Base-by-base conservation (phyloP, 129 eudicot species). In the Artemisia argyi region DNA sequence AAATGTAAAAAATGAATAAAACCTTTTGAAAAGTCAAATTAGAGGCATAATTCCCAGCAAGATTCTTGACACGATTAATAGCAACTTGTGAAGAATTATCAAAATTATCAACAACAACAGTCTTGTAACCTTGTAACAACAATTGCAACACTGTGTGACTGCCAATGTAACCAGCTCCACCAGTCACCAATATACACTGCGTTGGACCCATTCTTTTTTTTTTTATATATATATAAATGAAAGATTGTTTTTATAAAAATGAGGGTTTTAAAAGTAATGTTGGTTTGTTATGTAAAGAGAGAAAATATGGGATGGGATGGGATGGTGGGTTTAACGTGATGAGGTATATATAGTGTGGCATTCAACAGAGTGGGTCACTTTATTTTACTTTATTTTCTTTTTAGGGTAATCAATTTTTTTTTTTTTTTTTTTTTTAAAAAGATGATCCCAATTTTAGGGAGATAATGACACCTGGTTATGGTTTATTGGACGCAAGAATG, bases 131-230 rank as follows among this genome's bases (percentile, higher is more conserved):
- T 35, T 87, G 86, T 55, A 79, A 69, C 12, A 94, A 73, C 35
- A 94, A 62, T 73, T 94, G 97, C 39, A 94, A 79, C 50, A 91
- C 87, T 30, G 99, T 88, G 73, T 94, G 97, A 52, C 89, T 90
- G 1, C 99, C 99, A 51, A 94, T 90, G 68, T 94, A 94, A 2
- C 99, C 97, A 4, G 99, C 97, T 20, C 96, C 99, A 0, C 99
- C 97, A 6, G 96, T 90, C 57, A 94, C 99, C 74, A 88, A 78
- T 46, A 94, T 87, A 53, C 83, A 80, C 81, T 60, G 72, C 76
- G 83, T 69, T 90, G 80, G 84, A 69, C 82, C 82, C 82, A 78
- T 78, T 18, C 17, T 5, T 50, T 18, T 71, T 83, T 57, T 50
- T 11, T 12, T 50, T 50, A n/a, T n/a, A n/a, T n/a, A n/a, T n/a